Conservation (phyloP, 495 filamentous ascomycete genomes). For the Annulohypoxylon maeteangense region DNA sequence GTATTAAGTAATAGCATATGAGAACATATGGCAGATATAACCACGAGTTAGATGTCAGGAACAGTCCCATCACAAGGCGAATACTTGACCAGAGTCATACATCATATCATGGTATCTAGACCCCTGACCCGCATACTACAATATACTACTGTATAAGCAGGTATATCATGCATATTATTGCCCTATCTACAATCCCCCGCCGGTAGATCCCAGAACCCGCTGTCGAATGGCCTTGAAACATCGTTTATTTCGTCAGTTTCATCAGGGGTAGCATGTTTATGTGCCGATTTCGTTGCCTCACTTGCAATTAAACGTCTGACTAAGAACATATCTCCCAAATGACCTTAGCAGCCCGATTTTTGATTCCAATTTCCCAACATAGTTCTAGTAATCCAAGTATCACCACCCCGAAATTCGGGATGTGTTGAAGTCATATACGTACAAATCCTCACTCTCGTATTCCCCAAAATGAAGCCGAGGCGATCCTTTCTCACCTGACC, state of each 20-base stretch:
- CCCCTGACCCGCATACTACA: background rate
- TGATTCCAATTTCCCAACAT: constrained; percentile 7
- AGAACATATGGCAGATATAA: background rate
- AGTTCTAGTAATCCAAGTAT: constrained; percentile 2
- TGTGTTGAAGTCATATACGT: constrained; percentile 16
- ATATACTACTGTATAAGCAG: background rate
- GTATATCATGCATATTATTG: constrained; percentile 22
- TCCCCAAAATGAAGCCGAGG: background rate
- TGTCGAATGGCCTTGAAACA: constrained; percentile 13
- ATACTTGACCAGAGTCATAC: background rate
- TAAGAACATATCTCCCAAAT: background rate
- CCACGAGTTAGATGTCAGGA: constrained; percentile 6
- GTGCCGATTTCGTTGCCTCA: constrained; percentile 8
- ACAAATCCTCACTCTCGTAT: background rate
- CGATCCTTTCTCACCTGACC: background rate
- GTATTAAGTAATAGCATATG: too few species aligned
- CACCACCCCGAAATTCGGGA: constrained; percentile 6
- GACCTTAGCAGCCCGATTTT: background rate
- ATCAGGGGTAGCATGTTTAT: constrained; percentile 7
- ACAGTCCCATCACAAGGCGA: background rate
- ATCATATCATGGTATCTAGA: constrained; percentile 7
- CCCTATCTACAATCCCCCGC: constrained; percentile 18
- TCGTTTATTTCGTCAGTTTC: constrained; percentile 8
- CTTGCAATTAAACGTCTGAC: background rate
- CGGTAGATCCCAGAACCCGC: constrained; percentile 6